Evolutionary conservation across 2,329 filamentous ascomycete species (phyloP), one percentile per base, ranked within the genome.

Genomic region (Botrytis tulipae): DNA sequence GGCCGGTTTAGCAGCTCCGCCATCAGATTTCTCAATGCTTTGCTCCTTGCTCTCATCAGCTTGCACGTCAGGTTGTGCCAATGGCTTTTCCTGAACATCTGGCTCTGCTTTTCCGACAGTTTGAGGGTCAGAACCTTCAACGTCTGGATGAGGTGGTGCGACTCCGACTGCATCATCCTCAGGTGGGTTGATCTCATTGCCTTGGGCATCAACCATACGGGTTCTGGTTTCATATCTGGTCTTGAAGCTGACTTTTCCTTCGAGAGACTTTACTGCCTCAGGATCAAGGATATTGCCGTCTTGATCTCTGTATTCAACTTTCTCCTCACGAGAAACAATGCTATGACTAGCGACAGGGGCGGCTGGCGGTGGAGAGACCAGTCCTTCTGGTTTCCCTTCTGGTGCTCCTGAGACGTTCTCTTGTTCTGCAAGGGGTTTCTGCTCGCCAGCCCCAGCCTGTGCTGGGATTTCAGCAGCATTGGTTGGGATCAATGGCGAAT

Each of bases 141-240:
- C 79, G 74, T 82, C 81, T 32, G 81, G 81, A 67, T 82, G 81
- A 40, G 80, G 80, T 66, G 80, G 79, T 35, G 80, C 79, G 20
- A 81, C 78, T 63, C 74, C 74, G 29, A 73, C 74, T n/a, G 51
- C 60, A 25, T 51, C 68, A 22, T 76, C 76, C 25, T 78, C 79
- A 25, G 74, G 74, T 12, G 71, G 68, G 40, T 75, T 73, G 18
- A 97, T 83, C 80, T 97, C 93, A 77, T 95, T 94, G 74, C 95
- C 96, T 61, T 90, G 82, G 70, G 88, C 89, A 82, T 97, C 94
- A 59, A 97, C 86, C 73, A 98, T 83, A 73, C 93, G 91, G 14
- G 94, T 98, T 76, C 93, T 89, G n/a, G 95, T 98, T 86, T 98
- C 95, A 82, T 98, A 98, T 77, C 92, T 92, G 20, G 96, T 98